These are phyloP conservation scores for Ogataea wickerhamii DNA, from an alignment of 805 yeast genomes.

Conservation along the genomic window DNA sequence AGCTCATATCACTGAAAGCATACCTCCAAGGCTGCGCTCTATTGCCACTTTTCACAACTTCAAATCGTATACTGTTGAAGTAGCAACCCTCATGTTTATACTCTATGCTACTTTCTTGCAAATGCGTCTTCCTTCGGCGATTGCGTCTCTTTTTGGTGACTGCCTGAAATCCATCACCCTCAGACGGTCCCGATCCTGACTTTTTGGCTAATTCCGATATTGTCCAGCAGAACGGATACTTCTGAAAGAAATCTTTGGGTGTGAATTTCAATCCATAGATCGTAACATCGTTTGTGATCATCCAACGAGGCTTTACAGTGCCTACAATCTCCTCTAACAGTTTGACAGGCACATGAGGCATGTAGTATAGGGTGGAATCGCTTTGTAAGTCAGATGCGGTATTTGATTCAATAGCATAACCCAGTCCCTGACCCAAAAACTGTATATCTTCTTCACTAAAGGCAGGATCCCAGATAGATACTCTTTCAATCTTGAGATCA, in stretches of 20 bases:
- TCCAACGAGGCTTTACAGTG: slow-evolving; percentile 19
- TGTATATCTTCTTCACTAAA: slow-evolving; percentile 22
- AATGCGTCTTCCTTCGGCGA: slow-evolving; percentile 6
- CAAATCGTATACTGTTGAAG: slow-evolving; percentile 10
- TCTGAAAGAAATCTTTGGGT: slow-evolving; percentile 22
- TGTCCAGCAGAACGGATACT: slow-evolving; percentile 29
- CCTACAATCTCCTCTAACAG: slow-evolving; percentile 26
- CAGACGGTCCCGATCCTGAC: background rate
- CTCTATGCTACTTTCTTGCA: slow-evolving; percentile 10
- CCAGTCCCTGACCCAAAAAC: slow-evolving; percentile 14
- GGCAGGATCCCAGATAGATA: slow-evolving; percentile 33
- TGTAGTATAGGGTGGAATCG: slow-evolving; percentile 21
- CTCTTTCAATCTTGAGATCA: slow-evolving; percentile 8
- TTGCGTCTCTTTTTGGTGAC: slow-evolving; percentile 13
- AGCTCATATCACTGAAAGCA: slow-evolving; percentile 28
- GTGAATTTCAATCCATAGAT: slow-evolving; percentile 28
- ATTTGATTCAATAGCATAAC: slow-evolving; percentile 17
- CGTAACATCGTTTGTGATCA: slow-evolving; percentile 32
- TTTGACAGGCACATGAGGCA: slow-evolving; percentile 35
- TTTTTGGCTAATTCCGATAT: slow-evolving; percentile 14
- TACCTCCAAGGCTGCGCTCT: slow-evolving; percentile 21
- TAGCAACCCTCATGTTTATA: slow-evolving; percentile 16
- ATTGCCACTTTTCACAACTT: slow-evolving; percentile 7
- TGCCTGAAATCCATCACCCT: slow-evolving; percentile 16
- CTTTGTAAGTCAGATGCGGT: background rate